Evolutionary conservation across 2,329 filamentous ascomycete species (phyloP).

Genomic region (Pleochaeta shiraiana): DNA sequence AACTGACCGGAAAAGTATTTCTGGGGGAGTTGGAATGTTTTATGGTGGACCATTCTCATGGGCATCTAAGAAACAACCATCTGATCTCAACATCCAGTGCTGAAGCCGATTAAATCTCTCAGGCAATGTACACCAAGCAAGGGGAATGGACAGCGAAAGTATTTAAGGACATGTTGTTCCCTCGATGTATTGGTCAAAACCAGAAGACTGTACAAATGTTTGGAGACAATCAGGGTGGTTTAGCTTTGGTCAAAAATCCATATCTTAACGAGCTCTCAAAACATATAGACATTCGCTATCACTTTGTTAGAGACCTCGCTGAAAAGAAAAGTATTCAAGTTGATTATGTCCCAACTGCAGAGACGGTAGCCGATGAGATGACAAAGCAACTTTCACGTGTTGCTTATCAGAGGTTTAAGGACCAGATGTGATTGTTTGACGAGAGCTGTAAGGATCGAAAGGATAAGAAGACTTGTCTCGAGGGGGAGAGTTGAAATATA

Average conservation of each 20-base stretch:
- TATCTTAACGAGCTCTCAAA: background rate
- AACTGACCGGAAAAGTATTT: background rate
- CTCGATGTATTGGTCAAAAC: background rate
- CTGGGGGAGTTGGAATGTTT: background rate
- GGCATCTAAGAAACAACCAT: background rate
- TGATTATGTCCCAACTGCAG: background rate
- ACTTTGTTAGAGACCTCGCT: background rate
- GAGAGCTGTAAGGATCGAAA: background rate
- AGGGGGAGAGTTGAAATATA: background rate
- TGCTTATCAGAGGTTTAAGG: background rate
- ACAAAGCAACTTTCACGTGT: background rate
- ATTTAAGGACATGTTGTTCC: slow-evolving; percentile 1
- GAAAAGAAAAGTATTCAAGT: background rate
- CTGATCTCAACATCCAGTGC: background rate
- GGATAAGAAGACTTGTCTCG: background rate
- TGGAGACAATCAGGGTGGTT: background rate
- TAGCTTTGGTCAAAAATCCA: background rate
- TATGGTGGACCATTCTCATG: background rate
- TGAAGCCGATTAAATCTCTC: background rate
- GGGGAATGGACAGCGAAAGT: background rate
- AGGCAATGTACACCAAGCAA: slow-evolving; percentile 1
- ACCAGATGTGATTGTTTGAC: background rate
- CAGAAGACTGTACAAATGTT: background rate
- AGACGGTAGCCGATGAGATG: background rate
- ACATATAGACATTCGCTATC: background rate